Base-by-base conservation (phyloP, 805 yeast species). In the Cyberlindnera xishuangbannaensis region DNA sequence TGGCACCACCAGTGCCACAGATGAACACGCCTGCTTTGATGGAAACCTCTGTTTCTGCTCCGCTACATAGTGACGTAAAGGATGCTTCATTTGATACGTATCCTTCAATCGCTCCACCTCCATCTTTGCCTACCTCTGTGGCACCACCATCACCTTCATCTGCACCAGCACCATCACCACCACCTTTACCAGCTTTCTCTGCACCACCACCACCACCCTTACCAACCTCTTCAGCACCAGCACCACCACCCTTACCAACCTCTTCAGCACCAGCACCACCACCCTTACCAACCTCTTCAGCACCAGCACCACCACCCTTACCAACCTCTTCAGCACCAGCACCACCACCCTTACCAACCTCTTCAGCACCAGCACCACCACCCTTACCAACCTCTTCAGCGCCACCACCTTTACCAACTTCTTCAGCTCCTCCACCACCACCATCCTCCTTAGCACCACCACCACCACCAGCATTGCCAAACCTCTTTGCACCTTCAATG, bases 391-490 rank as follows among this genome's bases (percentile, higher is more conserved):
- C 45, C n/a, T 47, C 50, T 15, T 32, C 54, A 15, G 53, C 56
- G 5, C 47, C 47, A 14, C 32, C 45, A 4, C 23, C 23, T 9
- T 40, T 55, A 4, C 56, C 58, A 7, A 29, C 45, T 13, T 47
- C 50, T 15, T 32, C 54, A 15, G 53, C 56, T 6, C 47, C 47
- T 9, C 55, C 64, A 4, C 45, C 52, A 15, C 36, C 49, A 13
- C 53, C 50, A 3, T 37, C 44, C 19, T 36, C 39, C n/a, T 30
- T 52, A 18, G 55, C 62, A 16, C 50, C 50, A n/a, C 38, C 46
- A 5, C 33, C 65, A 14, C 63, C 68, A 5, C 57, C 68, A 16
- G n/a, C n/a, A n/a, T 24, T 30, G 9, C 42, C 42, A 9, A 27
- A 20, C 15, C 6, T 23, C 10, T 18, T 22, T 18, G 34, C 42